Base-by-base conservation (phyloP, 139 green algal genomes). In the Chlamydomonas asymmetrica region DNA sequence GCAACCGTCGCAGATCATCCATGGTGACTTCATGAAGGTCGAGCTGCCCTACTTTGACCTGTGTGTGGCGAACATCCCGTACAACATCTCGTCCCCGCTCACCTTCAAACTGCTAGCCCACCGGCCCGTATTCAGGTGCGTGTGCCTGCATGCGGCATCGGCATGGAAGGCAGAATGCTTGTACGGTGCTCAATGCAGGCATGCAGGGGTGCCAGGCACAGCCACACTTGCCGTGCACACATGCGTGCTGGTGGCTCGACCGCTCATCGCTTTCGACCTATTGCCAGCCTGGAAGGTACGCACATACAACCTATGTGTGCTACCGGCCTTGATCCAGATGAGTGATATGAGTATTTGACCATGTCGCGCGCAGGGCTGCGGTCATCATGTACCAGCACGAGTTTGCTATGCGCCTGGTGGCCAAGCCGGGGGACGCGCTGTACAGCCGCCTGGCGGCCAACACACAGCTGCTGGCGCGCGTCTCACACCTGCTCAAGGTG, bases 341-440 rank as follows among this genome's bases (percentile, higher is more conserved):
- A n/a, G n/a, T n/a, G n/a, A n/a, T n/a, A n/a, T n/a, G n/a, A n/a
- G n/a, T n/a, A n/a, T n/a, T n/a, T 54, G n/a, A 27, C 63, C 35
- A 56, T 40, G 83, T 86, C 25, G 52, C 78, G 50, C 98, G 98
- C 80, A 82, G 96, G 3, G 91, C 92, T 2, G 97, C 97, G 22
- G 89, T 99, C 63, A 97, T 99, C 86, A 99, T 99, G 97, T 98
- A 97, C 79, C 97, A 99, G 85, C 91, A 96, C 69, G 97, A 99
- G 87, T 99, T 99, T 92, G 96, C 97, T 3, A 98, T 98, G 94
- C 83, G 97, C 29, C 89, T 99, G 82, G 93, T 98, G 40, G 97
- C 96, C 10, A 88, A 89, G 74, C 85, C 95, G 1, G 90, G 89
- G 0, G 95, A 99, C 60, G 37, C 73, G 0, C 71, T 97, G 45